Percentiles rank a stretch among this genome's conserved stretches.
phyloP scores from a whole-genome alignment of 768 basidiomycete species.

The Roridomyces roridus region DNA sequence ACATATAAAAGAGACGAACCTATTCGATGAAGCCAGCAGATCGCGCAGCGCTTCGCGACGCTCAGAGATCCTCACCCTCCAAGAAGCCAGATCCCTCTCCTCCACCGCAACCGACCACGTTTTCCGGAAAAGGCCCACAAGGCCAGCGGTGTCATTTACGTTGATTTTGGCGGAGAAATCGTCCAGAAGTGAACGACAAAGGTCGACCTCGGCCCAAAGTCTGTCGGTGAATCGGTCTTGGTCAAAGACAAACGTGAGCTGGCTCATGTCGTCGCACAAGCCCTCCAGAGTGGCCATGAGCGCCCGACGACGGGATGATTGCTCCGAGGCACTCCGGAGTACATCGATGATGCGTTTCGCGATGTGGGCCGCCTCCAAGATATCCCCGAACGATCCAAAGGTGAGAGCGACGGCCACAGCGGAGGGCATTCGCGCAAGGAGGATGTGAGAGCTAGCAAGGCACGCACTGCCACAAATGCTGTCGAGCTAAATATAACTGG shows the following conservation, averaged over 20 bases:
- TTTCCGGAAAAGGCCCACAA: background rate
- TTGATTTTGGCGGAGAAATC: slow-evolving; percentile 7
- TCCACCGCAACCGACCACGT: slow-evolving; percentile 1
- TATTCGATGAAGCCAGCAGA: slow-evolving; percentile 1
- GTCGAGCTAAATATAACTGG: too few relatives aligned
- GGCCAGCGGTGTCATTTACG: background rate
- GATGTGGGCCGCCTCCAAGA: slow-evolving; percentile 6
- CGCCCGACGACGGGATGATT: background rate
- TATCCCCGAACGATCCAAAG: background rate
- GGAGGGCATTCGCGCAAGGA: too few relatives aligned
- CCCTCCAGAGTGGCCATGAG: slow-evolving; percentile 2
- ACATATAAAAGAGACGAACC: slow-evolving; percentile 8
- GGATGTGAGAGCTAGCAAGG: too few relatives aligned
- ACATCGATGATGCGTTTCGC: slow-evolving; percentile 15
- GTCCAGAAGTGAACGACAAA: slow-evolving; percentile 8
- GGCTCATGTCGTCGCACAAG: slow-evolving; percentile 1
- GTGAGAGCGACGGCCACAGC: slow-evolving; percentile 11
- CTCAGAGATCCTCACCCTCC: slow-evolving; percentile 11
- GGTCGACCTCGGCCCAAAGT: slow-evolving; percentile 2
- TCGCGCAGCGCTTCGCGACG: background rate
- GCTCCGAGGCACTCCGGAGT: background rate
- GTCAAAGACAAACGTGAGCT: background rate
- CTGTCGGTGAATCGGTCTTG: slow-evolving; percentile 1
- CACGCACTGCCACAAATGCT: too few relatives aligned
- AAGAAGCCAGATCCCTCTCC: slow-evolving; percentile 3